Conservation (phyloP, 108 stramenopile species). For the Fragilaria crotonensis region DNA sequence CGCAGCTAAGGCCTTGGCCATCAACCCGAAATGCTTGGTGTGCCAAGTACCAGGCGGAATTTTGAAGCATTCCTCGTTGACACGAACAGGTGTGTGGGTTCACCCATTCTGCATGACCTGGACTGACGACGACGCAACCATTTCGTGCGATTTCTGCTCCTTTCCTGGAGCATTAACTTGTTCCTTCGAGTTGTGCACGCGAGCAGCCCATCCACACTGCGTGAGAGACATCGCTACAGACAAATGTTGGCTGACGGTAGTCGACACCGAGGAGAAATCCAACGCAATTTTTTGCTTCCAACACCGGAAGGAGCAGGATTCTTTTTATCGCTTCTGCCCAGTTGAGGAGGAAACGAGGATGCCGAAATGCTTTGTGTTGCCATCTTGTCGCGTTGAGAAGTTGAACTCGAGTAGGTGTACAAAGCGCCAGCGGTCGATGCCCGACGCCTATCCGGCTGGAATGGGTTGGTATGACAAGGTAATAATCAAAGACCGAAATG, state of each 20-base stretch:
- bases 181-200: neutral
- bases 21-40: constrained; percentile 4
- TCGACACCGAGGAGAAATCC: neutral
- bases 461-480: no score
- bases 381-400: neutral
- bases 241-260: neutral
- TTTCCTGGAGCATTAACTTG: neutral
- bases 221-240: constrained; percentile 20
- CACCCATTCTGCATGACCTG: constrained; percentile 2
- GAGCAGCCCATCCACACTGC: constrained; percentile 4
- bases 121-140: neutral
- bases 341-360: neutral
- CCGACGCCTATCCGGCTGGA: neutral
- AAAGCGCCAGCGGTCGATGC: neutral
- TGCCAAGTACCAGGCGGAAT: neutral
- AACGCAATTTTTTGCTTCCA: neutral
- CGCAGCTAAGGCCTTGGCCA: neutral
- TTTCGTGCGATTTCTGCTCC: constrained; percentile 1
- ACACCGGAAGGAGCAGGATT: neutral
- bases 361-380: neutral
- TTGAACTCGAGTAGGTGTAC: neutral
- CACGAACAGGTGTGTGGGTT: constrained; percentile 1
- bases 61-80: neutral
- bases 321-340: neutral
- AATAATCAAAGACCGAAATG: no score